phyloP scores from a whole-genome alignment of 176 grass and related monocot species.

The Stipa capillata region DNA sequence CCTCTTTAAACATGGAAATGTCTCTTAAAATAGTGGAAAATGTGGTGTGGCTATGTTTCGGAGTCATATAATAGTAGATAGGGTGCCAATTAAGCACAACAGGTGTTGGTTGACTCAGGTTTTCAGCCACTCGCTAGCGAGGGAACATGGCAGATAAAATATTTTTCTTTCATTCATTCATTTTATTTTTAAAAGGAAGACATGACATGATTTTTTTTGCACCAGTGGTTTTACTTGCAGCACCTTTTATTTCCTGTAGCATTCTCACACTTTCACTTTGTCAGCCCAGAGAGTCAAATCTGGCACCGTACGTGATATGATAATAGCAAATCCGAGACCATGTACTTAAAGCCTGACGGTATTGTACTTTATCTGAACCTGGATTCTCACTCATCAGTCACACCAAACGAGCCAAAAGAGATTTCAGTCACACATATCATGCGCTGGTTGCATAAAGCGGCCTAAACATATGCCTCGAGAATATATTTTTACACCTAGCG shows the following conservation, averaged over 20 bases:
- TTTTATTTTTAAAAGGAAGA: background rate
- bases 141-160: background rate
- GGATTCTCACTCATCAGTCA: constrained; percentile 24
- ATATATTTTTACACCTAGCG: constrained; percentile 4
- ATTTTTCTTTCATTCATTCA: background rate
- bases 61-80: background rate
- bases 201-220: background rate
- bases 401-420: constrained; percentile 24
- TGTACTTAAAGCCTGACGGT: background rate
- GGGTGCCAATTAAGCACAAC: background rate
- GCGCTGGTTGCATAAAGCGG: constrained; percentile 22
- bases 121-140: constrained; percentile 2
- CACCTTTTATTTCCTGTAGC: background rate
- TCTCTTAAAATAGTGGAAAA: background rate
- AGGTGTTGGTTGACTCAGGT: constrained; percentile 4
- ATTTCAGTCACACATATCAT: constrained; percentile 32
- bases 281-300: constrained; percentile 5
- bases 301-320: constrained; percentile 16
- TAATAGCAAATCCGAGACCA: constrained; percentile 17
- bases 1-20: background rate
- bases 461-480: constrained; percentile 21
- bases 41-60: background rate
- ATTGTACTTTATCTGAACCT: constrained; percentile 48
- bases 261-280: background rate
- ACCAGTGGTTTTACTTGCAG: background rate